These are phyloP conservation scores for Podila clonocystis DNA, from an alignment of 192 early-diverging fungal genomes.

Conservation along the genomic window DNA sequence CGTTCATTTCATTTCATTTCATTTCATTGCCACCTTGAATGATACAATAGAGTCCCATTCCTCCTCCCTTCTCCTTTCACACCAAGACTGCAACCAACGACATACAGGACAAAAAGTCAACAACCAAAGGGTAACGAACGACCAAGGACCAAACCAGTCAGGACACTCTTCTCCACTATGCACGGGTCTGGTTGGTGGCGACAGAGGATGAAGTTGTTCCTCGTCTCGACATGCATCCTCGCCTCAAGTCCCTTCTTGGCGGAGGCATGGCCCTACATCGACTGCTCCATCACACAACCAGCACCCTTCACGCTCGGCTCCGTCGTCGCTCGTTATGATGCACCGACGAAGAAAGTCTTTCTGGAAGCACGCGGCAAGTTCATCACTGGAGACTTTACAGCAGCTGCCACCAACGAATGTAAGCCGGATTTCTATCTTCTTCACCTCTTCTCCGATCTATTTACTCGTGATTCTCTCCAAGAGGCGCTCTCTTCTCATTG, in stretches of 20 bases:
- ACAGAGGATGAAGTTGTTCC: slow-evolving; percentile 1
- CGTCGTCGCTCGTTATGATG: slow-evolving; percentile 22
- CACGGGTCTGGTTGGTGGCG: slow-evolving; percentile 9
- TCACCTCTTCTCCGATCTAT: background rate
- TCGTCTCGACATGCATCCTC: background rate
- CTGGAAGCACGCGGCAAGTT: slow-evolving; percentile 34
- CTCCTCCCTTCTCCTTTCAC: background rate
- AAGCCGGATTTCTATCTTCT: slow-evolving; percentile 6
- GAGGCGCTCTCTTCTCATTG: too few relatives aligned
- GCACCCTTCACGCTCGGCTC: slow-evolving; percentile 13
- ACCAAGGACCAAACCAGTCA: too few relatives aligned
- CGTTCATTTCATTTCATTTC: background rate
- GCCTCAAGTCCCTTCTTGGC: background rate
- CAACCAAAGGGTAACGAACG: too few relatives aligned
- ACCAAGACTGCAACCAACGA: background rate
- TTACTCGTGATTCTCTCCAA: background rate
- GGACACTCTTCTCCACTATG: background rate
- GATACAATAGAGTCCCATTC: too few relatives aligned
- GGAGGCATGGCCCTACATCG: slow-evolving; percentile 46
- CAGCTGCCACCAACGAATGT: slow-evolving; percentile 35
- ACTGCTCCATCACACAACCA: slow-evolving; percentile 25
- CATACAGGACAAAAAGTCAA: too few relatives aligned
- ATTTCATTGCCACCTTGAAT: background rate
- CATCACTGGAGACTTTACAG: slow-evolving; percentile 9
- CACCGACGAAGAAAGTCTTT: slow-evolving; percentile 1